Evolutionary conservation across 495 filamentous ascomycete species (phyloP).

Genomic region (Penicillium chermesinum): DNA sequence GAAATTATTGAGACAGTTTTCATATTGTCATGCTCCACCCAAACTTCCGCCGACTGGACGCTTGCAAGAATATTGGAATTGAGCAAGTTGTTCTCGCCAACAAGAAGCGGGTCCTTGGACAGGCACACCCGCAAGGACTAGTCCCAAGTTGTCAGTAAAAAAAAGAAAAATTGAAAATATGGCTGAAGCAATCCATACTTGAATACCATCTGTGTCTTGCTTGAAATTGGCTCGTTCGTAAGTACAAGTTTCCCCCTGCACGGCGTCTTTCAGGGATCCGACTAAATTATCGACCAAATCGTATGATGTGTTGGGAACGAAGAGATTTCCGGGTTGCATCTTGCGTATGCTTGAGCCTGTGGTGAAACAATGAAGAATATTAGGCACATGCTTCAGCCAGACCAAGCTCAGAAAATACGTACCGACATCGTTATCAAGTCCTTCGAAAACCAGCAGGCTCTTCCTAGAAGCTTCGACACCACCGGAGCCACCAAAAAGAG

Average conservation of each 20-base stretch:
- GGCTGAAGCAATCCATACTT: constrained; percentile 13
- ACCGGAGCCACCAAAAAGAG: constrained; percentile 33
- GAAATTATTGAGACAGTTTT: constrained; percentile 17
- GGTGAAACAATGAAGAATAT: constrained; percentile 1
- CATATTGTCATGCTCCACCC: constrained; percentile 15
- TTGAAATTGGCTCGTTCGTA: constrained; percentile 8
- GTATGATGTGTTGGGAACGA: constrained; percentile 13
- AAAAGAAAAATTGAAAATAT: not conserved
- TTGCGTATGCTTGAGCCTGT: constrained; percentile 20
- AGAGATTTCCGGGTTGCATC: constrained; percentile 13
- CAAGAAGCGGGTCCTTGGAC: constrained; percentile 16
- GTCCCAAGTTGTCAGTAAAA: not conserved
- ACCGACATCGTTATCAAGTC: constrained; percentile 40
- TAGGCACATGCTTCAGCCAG: not conserved
- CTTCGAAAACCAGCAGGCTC: constrained; percentile 46
- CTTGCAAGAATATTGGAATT: constrained; percentile 14
- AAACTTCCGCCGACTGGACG: constrained; percentile 23
- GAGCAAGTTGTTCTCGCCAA: constrained; percentile 6
- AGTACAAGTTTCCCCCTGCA: constrained; percentile 17
- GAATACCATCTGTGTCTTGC: constrained; percentile 2
- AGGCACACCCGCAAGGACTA: constrained; percentile 23
- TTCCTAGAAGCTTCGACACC: constrained; percentile 13
- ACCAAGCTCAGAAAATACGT: constrained; percentile 5
- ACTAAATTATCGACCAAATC: constrained; percentile 10
- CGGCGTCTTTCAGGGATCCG: constrained; percentile 6